Conservation (phyloP, 495 filamentous ascomycete species). For the Penicillium bovifimosum region DNA sequence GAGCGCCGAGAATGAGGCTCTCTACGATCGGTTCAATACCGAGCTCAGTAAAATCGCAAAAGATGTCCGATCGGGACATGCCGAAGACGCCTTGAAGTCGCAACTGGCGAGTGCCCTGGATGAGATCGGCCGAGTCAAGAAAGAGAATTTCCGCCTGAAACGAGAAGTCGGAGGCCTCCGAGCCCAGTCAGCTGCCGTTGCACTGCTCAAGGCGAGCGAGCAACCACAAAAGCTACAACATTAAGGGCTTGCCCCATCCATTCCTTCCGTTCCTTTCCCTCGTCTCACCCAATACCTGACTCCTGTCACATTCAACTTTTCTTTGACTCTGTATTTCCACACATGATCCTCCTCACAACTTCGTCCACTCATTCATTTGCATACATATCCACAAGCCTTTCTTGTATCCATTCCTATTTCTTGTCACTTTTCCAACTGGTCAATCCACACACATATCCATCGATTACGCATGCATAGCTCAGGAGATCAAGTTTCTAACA, state of each 20-base stretch:
- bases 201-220: conserved; percentile 36
- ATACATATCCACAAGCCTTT: conserved; percentile 19
- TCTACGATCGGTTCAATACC: conserved; percentile 88
- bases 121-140: conserved; percentile 65
- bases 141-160: conserved; percentile 67
- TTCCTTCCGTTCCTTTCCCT: background rate
- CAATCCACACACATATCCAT: conserved; percentile 14
- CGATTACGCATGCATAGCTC: conserved; percentile 22
- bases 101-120: conserved; percentile 61
- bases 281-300: conserved; percentile 1
- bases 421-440: conserved; percentile 17
- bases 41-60: conserved; percentile 80
- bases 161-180: conserved; percentile 52
- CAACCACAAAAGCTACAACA: conserved; percentile 8
- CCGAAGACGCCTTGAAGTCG: conserved; percentile 65
- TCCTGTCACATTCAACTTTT: conserved; percentile 6
- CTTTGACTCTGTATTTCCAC: conserved; percentile 15
- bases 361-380: conserved; percentile 8
- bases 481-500: conserved; percentile 20
- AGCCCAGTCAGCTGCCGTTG: conserved; percentile 39
- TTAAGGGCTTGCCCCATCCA: background rate
- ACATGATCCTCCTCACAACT: conserved; percentile 8
- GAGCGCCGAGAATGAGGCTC: conserved; percentile 86
- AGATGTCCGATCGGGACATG: conserved; percentile 65
- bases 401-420: conserved; percentile 19